Evolutionary conservation across 805 yeast genomes (phyloP).

Genomic region (Metschnikowia cubensis): DNA sequence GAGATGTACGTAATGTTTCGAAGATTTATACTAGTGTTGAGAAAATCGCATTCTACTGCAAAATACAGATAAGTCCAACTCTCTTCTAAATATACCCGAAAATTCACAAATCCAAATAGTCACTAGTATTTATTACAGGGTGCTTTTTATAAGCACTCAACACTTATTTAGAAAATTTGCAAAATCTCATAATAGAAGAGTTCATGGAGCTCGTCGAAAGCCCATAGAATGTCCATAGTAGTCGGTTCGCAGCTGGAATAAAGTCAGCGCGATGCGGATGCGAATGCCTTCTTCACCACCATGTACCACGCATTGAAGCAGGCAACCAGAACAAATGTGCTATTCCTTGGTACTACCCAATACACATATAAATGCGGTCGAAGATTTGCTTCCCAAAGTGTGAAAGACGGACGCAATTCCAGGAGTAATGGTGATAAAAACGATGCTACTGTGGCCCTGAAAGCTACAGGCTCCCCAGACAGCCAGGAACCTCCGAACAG

Average conservation of each 20-base stretch:
- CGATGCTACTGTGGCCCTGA: background rate
- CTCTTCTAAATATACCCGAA: too few species aligned
- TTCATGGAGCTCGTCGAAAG: too few species aligned
- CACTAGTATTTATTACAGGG: too few species aligned
- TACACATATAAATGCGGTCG: background rate
- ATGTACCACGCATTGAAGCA: background rate
- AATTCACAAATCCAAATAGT: too few species aligned
- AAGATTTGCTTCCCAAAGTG: background rate
- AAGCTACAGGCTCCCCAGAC: background rate
- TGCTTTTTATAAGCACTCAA: too few species aligned
- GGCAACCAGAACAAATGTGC: background rate
- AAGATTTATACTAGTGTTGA: too few species aligned
- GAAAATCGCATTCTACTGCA: too few species aligned
- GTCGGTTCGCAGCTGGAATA: background rate
- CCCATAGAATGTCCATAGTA: too few species aligned
- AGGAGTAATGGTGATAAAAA: background rate
- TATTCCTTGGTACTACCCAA: background rate
- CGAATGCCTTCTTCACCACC: background rate
- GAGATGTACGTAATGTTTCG: too few species aligned
- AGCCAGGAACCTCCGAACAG: constrained; percentile 1
- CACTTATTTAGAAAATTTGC: too few species aligned
- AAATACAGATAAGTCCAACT: too few species aligned
- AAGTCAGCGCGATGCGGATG: background rate
- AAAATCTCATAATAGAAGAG: too few species aligned
- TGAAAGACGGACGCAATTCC: background rate